These are phyloP conservation scores for Coprinopsis marcescibilis DNA, from an alignment of 768 basidiomycete genomes.

Conservation along the genomic window DNA sequence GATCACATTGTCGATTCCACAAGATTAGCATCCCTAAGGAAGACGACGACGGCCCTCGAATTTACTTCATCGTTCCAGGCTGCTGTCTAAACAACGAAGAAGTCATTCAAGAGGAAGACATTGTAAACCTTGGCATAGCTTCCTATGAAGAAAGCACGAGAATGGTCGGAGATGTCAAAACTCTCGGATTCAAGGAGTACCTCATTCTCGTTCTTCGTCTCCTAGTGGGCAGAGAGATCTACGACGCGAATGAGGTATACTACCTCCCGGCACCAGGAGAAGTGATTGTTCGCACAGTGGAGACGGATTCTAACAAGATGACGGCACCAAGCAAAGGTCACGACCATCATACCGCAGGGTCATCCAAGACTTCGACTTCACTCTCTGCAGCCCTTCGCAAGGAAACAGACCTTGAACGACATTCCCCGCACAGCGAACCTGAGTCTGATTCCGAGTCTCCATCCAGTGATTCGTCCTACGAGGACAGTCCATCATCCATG, in stretches of 20 bases:
- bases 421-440: conserved; percentile 5
- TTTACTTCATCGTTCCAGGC: conserved; percentile 65
- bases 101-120: conserved; percentile 55
- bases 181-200: conserved; percentile 44
- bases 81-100: conserved; percentile 55
- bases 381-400: conserved; percentile 17
- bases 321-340: conserved; percentile 14
- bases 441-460: conserved; percentile 10
- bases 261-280: conserved; percentile 53
- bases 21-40: conserved; percentile 59
- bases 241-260: conserved; percentile 60
- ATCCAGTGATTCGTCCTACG: conserved; percentile 20
- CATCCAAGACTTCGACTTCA: conserved; percentile 27
- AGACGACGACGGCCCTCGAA: conserved; percentile 44
- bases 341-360: conserved; percentile 21
- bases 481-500: conserved; percentile 3
- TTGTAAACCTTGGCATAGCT: conserved; percentile 56
- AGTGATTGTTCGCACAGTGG: conserved; percentile 23
- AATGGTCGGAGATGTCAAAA: conserved; percentile 44
- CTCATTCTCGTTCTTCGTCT: conserved; percentile 53
- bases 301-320: conserved; percentile 6
- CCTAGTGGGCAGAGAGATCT: conserved; percentile 58
- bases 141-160: conserved; percentile 42
- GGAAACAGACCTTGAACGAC: conserved; percentile 12
- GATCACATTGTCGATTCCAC: conserved; percentile 67